Percentiles rank a stretch among this genome's conserved stretches.
phyloP scores from a whole-genome alignment of 2,329 filamentous ascomycete genomes.

The Fonsecaea pedrosoi region DNA sequence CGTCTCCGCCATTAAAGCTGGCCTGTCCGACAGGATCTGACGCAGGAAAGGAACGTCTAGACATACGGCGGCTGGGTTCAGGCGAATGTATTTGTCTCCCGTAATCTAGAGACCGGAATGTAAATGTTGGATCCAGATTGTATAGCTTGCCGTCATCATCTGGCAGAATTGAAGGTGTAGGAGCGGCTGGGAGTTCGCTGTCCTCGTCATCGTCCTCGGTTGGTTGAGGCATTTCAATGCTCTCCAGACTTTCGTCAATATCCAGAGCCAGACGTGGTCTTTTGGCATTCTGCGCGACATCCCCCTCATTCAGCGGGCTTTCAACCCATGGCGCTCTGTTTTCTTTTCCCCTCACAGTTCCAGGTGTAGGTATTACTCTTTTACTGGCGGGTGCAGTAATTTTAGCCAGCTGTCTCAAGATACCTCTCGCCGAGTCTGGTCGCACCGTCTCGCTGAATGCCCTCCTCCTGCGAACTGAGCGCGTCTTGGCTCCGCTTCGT shows the following conservation, averaged over 20 bases:
- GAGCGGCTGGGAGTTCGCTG: constrained; percentile 46
- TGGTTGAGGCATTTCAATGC: constrained; percentile 51
- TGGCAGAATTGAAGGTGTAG: constrained; percentile 37
- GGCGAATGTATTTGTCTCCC: constrained; percentile 7
- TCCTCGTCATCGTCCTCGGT: constrained; percentile 55
- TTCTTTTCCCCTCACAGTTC: constrained; percentile 43
- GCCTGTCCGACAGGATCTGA: constrained; percentile 53
- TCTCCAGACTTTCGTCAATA: constrained; percentile 48
- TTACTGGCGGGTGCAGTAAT: constrained; percentile 59
- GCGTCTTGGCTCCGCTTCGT: constrained; percentile 43
- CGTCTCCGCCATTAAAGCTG: constrained; percentile 29
- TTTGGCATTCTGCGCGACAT: constrained; percentile 55
- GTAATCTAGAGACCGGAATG: constrained; percentile 38
- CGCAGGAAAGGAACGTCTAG: constrained; percentile 49
- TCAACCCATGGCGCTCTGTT: constrained; percentile 34
- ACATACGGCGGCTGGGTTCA: constrained; percentile 35
- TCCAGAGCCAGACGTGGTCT: constrained; percentile 52
- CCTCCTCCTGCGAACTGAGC: constrained; percentile 36
- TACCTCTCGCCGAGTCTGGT: constrained; percentile 63
- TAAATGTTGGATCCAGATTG: constrained; percentile 32
- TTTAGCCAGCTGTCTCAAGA: constrained; percentile 60
- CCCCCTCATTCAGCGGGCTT: constrained; percentile 43
- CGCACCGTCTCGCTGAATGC: constrained; percentile 44
- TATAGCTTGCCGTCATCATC: constrained; percentile 24
- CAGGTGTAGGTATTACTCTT: constrained; percentile 56